Percentiles rank a stretch among this genome's conserved stretches.
Evolutionary conservation across 164 flowering plant species (phyloP).

Genomic region (Vitis vinifera): DNA sequence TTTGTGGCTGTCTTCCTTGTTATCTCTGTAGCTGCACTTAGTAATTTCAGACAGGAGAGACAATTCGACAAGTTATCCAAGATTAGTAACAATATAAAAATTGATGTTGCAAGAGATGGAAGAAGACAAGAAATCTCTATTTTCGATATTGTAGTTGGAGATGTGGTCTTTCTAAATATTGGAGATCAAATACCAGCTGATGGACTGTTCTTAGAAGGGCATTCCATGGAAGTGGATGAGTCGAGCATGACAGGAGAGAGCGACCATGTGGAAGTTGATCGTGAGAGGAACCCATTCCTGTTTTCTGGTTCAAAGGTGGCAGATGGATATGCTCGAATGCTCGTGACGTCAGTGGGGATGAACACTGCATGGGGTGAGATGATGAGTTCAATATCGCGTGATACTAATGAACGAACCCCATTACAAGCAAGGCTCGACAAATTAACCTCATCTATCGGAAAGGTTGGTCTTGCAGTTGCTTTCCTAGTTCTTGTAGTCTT

Average conservation of each 20-base stretch:
- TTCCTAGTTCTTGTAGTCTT: conserved; percentile 57
- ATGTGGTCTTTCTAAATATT: conserved; percentile 50
- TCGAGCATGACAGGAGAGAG: conserved; percentile 82
- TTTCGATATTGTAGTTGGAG: conserved; percentile 68
- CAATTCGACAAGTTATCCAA: conserved; percentile 59
- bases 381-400: conserved; percentile 57
- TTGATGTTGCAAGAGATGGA: conserved; percentile 42
- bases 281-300: conserved; percentile 45
- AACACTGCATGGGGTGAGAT: conserved; percentile 68
- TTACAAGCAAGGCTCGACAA: conserved; percentile 57
- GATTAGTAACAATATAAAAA: conserved; percentile 41
- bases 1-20: conserved; percentile 56
- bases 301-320: conserved; percentile 65
- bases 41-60: conserved; percentile 51
- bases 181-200: conserved; percentile 82
- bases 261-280: conserved; percentile 53
- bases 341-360: conserved; percentile 64
- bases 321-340: conserved; percentile 64
- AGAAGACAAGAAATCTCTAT: conserved; percentile 45
- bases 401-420: conserved; percentile 51
- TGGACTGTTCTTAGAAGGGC: conserved; percentile 59
- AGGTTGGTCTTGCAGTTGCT: conserved; percentile 72
- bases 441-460: conserved; percentile 63
- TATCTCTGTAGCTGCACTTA: conserved; percentile 41
- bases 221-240: conserved; percentile 64